A percentile compares a stretch with the other conserved stretches of the same genome.
Conservation (phyloP, 2,329 filamentous ascomycete species). For the Davidsoniella neocaledoniae region DNA sequence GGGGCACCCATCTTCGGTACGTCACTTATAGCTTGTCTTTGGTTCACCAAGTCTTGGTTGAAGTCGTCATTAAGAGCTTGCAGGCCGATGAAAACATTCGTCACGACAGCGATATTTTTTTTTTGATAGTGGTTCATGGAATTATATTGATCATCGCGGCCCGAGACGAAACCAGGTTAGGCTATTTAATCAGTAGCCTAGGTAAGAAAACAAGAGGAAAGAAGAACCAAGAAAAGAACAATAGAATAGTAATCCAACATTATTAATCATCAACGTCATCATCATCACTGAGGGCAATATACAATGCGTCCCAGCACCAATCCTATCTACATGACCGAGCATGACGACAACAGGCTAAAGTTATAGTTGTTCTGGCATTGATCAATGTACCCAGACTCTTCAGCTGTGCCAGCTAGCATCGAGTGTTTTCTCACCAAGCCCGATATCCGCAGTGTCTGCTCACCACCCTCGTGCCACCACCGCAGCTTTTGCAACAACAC, state of each 20-base stretch:
- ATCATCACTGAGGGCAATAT: neutral
- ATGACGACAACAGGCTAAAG: conserved; percentile 25
- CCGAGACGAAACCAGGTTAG: too few relatives aligned
- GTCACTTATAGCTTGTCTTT: too few relatives aligned
- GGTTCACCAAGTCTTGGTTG: too few relatives aligned
- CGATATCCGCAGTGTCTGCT: conserved; percentile 61
- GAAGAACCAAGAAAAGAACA: neutral
- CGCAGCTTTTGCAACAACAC: conserved; percentile 57
- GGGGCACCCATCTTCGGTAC: too few relatives aligned
- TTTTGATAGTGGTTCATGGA: neutral
- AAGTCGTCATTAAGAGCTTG: too few relatives aligned
- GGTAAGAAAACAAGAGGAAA: neutral
- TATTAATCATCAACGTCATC: too few relatives aligned
- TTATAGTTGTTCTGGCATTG: conserved; percentile 37
- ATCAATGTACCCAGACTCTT: conserved; percentile 67
- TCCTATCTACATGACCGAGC: conserved; percentile 32
- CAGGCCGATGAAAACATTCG: too few relatives aligned
- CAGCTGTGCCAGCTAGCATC: conserved; percentile 33
- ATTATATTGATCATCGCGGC: neutral
- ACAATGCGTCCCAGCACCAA: neutral
- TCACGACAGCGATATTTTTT: too few relatives aligned
- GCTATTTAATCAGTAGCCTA: too few relatives aligned
- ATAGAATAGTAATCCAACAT: too few relatives aligned
- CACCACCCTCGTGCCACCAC: conserved; percentile 87
- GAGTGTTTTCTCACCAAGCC: conserved; percentile 48